A percentile compares a stretch with the other conserved stretches of the same genome.
Evolutionary conservation across 2,329 filamentous ascomycete species (phyloP).

Genomic region (Pseudonectria buxi): DNA sequence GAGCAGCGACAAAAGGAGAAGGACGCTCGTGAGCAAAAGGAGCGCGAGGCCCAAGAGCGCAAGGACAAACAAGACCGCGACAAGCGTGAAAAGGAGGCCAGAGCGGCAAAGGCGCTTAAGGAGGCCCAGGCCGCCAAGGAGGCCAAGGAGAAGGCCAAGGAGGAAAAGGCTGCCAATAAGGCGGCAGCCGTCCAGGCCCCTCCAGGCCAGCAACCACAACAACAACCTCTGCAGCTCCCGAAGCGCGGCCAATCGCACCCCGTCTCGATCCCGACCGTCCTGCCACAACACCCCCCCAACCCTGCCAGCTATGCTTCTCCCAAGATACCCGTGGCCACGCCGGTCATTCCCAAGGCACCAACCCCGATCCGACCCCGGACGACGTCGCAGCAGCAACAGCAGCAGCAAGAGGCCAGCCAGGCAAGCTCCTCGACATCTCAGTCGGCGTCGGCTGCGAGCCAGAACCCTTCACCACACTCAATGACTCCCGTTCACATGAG

Average conservation of each 20-base stretch:
- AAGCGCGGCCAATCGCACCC: slow-evolving; percentile 34
- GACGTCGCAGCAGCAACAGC: slow-evolving; percentile 65
- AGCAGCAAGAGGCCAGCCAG: slow-evolving; percentile 69
- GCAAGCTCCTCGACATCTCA: slow-evolving; percentile 65
- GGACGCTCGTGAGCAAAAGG: slow-evolving; percentile 64
- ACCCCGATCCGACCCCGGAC: slow-evolving; percentile 73
- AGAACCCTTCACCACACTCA: slow-evolving; percentile 53
- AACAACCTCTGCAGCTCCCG: slow-evolving; percentile 27
- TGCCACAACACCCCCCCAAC: slow-evolving; percentile 54
- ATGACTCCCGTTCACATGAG: slow-evolving; percentile 59
- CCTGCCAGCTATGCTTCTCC: slow-evolving; percentile 64
- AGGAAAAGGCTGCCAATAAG: slow-evolving; percentile 40
- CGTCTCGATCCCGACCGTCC: slow-evolving; percentile 37
- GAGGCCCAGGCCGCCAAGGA: slow-evolving; percentile 47
- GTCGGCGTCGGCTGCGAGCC: slow-evolving; percentile 47
- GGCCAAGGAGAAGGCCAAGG: slow-evolving; percentile 59
- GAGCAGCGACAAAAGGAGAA: slow-evolving; percentile 76
- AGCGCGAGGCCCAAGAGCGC: slow-evolving; percentile 62
- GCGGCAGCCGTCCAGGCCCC: slow-evolving; percentile 33
- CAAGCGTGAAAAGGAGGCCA: slow-evolving; percentile 54
- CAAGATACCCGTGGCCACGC: slow-evolving; percentile 70
- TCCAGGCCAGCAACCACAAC: slow-evolving; percentile 12
- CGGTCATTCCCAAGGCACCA: slow-evolving; percentile 73
- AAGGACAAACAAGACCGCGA: slow-evolving; percentile 55
- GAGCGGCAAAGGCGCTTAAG: slow-evolving; percentile 51